Base-by-base conservation (phyloP, 805 yeast species). In the Ogataea dorogensis region DNA sequence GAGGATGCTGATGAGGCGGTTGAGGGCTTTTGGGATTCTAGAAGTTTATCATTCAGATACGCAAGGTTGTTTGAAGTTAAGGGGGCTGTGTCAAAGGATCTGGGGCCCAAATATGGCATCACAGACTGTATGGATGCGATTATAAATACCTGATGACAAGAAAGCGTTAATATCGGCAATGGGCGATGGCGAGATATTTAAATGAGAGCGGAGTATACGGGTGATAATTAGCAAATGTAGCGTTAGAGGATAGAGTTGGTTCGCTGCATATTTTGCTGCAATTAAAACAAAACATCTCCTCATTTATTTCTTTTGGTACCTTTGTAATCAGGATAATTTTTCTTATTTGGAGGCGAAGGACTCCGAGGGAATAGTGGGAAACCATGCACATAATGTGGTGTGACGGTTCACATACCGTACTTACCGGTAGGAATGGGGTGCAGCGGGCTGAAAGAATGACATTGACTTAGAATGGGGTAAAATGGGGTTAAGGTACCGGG, bases 51-150 rank as follows among this genome's bases (percentile, higher is more conserved):
- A 34, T 57, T 56, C 34, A 61, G 43, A 28, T 49, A 56, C 18
- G 59, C 56, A 26, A 61, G 44, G 40, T 61, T 61, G 28, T 47
- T 52, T 7, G 53, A 41, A 5, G 65, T 61, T 11, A 61, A 35
- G 15, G 64, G 65, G 21, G 64, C 52, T 11, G 65, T 61, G n/a
- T 49, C 54, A 41, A 59, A 61, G 5, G 64, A 47, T 42, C 49
- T 58, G 23, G 65, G 64, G 19, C 65, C 65, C 27, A 61, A 40
- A 40, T 59, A 61, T 36, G 65, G 57, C 65, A 61, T 61, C 39
- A 24, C 11, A 11, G 10, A 18, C 14, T 17, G 39, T 19, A 23
- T 13, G 15, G 28, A n/a, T 7, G 18, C 13, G 24, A 24, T 17
- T 12, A n/a, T n/a, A n/a, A n/a, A n/a, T n/a, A n/a, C n/a, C n/a